These are phyloP conservation scores for Moesziomyces sp. DNA, from an alignment of 1,284 basidiomycete species.

Conservation along the genomic window DNA sequence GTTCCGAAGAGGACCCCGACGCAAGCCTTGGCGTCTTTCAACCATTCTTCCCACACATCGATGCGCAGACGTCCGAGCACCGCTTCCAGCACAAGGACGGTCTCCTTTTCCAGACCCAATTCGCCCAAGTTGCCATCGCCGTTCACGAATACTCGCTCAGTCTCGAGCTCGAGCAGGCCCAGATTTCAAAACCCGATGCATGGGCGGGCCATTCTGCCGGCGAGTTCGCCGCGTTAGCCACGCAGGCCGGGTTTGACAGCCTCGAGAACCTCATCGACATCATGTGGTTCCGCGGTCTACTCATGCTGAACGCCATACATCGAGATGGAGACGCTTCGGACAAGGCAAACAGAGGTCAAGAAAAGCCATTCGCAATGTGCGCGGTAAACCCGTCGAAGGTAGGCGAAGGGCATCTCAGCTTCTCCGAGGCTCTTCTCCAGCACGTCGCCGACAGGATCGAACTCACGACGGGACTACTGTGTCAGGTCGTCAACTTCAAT, in stretches of 20 bases:
- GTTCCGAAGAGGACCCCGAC: constrained; percentile 79
- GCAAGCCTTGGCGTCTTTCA: constrained; percentile 81
- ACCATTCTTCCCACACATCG: constrained; percentile 63
- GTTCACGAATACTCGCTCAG: constrained; percentile 97
- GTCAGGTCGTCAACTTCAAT: constrained; percentile 90
- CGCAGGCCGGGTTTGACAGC: constrained; percentile 92
- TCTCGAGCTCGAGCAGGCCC: constrained; percentile 95
- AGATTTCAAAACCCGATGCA: constrained; percentile 88
- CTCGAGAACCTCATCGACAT: constrained; percentile 95
- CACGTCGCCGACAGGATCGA: constrained; percentile 77
- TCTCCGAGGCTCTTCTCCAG: no score
- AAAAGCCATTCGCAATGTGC: no score
- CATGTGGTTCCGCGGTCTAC: constrained; percentile 99
- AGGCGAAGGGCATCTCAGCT: no score
- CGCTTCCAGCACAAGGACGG: constrained; percentile 96
- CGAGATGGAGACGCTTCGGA: no score
- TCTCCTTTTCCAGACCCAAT: constrained; percentile 95
- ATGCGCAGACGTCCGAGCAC: constrained; percentile 71
- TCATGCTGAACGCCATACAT: constrained; percentile 74
- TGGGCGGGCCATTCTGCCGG: constrained; percentile 98
- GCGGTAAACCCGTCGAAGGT: no score
- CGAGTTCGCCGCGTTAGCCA: constrained; percentile 96
- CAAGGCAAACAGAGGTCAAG: no score
- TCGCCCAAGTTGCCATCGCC: constrained; percentile 92
- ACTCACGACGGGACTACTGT: constrained; percentile 77